phyloP scores from a whole-genome alignment of 2,329 filamentous ascomycete species.

The Didymella lethalis region DNA sequence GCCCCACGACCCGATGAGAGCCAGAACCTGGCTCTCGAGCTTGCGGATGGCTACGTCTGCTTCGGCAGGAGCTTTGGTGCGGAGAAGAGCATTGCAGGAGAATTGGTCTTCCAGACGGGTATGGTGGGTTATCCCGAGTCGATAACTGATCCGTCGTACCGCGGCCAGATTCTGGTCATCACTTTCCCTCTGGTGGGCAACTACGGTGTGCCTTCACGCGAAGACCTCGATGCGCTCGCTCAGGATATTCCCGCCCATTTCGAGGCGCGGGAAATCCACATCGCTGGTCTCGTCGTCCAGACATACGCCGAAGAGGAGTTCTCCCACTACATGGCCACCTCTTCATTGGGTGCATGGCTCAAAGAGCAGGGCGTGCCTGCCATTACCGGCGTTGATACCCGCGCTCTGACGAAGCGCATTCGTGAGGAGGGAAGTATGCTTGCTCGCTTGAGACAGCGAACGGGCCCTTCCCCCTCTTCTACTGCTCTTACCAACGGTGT shows the following conservation, averaged over 20 bases:
- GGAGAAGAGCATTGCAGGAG: conserved; percentile 90
- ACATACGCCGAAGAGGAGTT: conserved; percentile 95
- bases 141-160: conserved; percentile 85
- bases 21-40: conserved; percentile 82
- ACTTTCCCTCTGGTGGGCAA: conserved; percentile 96
- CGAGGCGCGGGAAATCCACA: conserved; percentile 90
- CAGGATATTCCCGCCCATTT: conserved; percentile 90
- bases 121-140: conserved; percentile 99
- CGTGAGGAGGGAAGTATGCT: conserved; percentile 96
- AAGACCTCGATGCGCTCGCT: conserved; percentile 83
- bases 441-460: conserved; percentile 83
- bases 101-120: conserved; percentile 98
- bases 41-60: conserved; percentile 89
- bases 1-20: conserved; percentile 49
- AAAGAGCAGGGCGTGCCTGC: conserved; percentile 95
- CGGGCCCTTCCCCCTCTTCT: conserved; percentile 49
- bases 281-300: conserved; percentile 88
- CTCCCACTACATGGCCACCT: conserved; percentile 90
- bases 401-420: conserved; percentile 92
- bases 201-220: conserved; percentile 92
- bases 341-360: conserved; percentile 91
- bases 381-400: conserved; percentile 93
- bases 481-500: conserved; percentile 51
- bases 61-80: conserved; percentile 97
- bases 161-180: conserved; percentile 92